Evolutionary conservation across 257 asterid genomes (phyloP).

Genomic region (Nicotiana benthamiana): DNA sequence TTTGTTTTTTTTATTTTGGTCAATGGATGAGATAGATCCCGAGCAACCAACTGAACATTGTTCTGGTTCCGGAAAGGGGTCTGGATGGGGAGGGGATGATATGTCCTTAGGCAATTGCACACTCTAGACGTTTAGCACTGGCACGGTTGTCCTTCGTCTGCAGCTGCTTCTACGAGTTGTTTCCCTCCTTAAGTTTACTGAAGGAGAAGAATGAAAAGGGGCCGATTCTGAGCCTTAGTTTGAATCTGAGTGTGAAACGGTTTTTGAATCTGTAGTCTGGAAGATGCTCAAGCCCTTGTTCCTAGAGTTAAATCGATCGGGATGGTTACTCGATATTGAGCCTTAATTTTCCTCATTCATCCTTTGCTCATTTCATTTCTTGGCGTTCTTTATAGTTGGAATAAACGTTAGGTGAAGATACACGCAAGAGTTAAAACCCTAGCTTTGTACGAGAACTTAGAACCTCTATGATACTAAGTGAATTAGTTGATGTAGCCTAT

Average conservation of each 20-base stretch:
- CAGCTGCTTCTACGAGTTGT: background rate
- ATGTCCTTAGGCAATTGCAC: background rate
- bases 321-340: background rate
- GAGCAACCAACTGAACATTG: background rate
- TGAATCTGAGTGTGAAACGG: background rate
- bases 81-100: background rate
- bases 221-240: too few relatives aligned
- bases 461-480: background rate
- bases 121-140: background rate
- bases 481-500: background rate
- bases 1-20: background rate
- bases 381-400: background rate
- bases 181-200: background rate
- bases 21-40: background rate
- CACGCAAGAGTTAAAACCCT: background rate
- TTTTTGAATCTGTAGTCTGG: background rate
- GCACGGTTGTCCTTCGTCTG: background rate
- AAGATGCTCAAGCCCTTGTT: background rate
- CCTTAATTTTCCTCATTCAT: background rate
- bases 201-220: background rate
- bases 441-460: background rate
- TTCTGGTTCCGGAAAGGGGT: background rate
- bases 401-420: background rate
- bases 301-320: background rate
- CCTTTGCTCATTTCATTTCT: background rate